A percentile compares a stretch with the other conserved stretches of the same genome.
These are phyloP conservation scores for Amanita subjunquillea DNA, from an alignment of 768 basidiomycete genomes.

Conservation along the genomic window DNA sequence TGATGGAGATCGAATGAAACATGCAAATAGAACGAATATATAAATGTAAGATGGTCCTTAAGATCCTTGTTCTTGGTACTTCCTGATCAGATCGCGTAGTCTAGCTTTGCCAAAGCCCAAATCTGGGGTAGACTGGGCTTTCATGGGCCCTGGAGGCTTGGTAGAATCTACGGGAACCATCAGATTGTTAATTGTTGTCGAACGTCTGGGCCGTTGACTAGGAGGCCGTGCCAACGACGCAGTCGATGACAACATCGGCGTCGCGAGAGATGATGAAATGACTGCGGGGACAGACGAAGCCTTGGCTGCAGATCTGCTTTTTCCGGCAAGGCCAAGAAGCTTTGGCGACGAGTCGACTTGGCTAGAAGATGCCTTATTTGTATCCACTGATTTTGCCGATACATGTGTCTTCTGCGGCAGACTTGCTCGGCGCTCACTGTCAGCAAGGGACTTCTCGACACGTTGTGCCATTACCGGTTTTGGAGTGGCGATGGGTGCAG, in stretches of 20 bases:
- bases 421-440: neutral
- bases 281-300: constrained; percentile 60
- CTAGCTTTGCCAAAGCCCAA: constrained; percentile 71
- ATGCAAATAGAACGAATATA: constrained; percentile 3
- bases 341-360: constrained; percentile 5
- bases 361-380: neutral
- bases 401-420: neutral
- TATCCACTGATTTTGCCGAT: neutral
- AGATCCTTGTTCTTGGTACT: constrained; percentile 48
- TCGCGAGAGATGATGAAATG: constrained; percentile 63
- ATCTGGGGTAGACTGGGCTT: constrained; percentile 22
- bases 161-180: neutral
- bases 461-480: neutral
- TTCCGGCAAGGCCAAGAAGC: constrained; percentile 8
- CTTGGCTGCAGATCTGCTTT: constrained; percentile 34
- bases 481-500: neutral
- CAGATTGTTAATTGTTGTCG: neutral
- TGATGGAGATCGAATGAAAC: neutral
- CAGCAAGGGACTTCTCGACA: neutral
- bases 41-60: neutral
- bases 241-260: constrained; percentile 63
- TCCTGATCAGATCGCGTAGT: constrained; percentile 70
- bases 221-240: constrained; percentile 58
- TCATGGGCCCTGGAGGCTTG: constrained; percentile 7
- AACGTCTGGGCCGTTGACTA: neutral